These are phyloP conservation scores for Pluteus cervinus DNA, from an alignment of 768 basidiomycete genomes.

Conservation along the genomic window DNA sequence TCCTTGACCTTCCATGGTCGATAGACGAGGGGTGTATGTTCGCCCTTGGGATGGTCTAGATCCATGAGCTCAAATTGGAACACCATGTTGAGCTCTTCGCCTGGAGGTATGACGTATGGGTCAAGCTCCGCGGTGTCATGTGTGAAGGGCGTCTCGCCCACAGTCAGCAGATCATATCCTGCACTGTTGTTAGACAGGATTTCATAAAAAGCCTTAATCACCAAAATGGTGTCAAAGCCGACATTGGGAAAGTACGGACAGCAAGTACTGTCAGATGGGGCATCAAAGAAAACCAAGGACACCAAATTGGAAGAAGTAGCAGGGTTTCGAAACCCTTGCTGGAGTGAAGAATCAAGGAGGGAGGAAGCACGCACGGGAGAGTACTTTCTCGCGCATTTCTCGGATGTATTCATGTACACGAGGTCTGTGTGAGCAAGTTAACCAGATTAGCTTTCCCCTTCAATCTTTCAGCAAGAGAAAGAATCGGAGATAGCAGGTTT, in stretches of 20 bases:
- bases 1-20: slow-evolving; percentile 47
- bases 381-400: slow-evolving; percentile 59
- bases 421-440: slow-evolving; percentile 33
- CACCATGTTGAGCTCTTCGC: slow-evolving; percentile 60
- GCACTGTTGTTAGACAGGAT: background rate
- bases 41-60: slow-evolving; percentile 40
- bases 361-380: slow-evolving; percentile 41
- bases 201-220: slow-evolving; percentile 6
- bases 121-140: slow-evolving; percentile 45
- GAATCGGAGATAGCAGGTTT: background rate
- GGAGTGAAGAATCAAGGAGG: too few species aligned
- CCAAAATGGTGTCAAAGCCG: background rate
- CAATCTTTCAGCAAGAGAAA: too few species aligned
- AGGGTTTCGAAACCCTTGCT: too few species aligned
- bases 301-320: too few species aligned
- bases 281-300: too few species aligned
- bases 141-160: slow-evolving; percentile 60
- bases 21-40: slow-evolving; percentile 32
- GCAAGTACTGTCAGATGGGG: too few species aligned
- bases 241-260: slow-evolving; percentile 2
- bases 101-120: slow-evolving; percentile 47
- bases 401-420: slow-evolving; percentile 60
- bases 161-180: slow-evolving; percentile 58
- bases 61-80: slow-evolving; percentile 63
- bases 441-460: too few species aligned